These are phyloP conservation scores for Aureobasidium vineae DNA, from an alignment of 2,329 filamentous ascomycete genomes.

Conservation along the genomic window DNA sequence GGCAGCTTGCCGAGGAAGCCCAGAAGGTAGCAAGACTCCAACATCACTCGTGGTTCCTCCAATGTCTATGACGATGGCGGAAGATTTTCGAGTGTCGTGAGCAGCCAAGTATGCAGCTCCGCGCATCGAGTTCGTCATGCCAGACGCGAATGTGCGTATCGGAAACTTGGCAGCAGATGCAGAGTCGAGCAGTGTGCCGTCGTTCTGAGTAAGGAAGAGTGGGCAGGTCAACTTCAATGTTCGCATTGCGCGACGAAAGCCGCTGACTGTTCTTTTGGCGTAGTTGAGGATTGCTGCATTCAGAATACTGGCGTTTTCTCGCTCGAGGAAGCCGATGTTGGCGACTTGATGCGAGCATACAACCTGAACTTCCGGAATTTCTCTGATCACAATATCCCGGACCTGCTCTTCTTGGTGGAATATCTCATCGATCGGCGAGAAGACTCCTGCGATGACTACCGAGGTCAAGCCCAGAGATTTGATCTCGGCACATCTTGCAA, in stretches of 20 bases:
- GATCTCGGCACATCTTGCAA: constrained; percentile 47
- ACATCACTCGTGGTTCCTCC: constrained; percentile 66
- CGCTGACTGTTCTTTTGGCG: constrained; percentile 47
- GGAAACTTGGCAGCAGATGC: constrained; percentile 49
- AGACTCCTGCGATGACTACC: constrained; percentile 58
- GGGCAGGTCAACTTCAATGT: constrained; percentile 49
- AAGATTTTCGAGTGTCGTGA: constrained; percentile 35
- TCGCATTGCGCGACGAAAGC: constrained; percentile 49
- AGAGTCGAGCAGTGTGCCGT: constrained; percentile 51
- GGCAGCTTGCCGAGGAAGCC: constrained; percentile 61
- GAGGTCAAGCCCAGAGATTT: constrained; percentile 46
- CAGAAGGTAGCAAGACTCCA: constrained; percentile 58
- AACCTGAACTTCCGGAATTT: constrained; percentile 50
- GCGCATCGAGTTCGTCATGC: constrained; percentile 55
- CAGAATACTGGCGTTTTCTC: constrained; percentile 53
- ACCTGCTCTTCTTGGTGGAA: constrained; percentile 54
- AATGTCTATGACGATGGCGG: constrained; percentile 60
- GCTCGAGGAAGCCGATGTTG: constrained; percentile 50
- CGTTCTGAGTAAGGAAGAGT: constrained; percentile 54
- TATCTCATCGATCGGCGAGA: constrained; percentile 57
- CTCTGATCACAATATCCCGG: constrained; percentile 48
- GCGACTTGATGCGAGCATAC: constrained; percentile 54
- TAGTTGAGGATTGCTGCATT: constrained; percentile 52
- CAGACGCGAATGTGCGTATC: constrained; percentile 53
- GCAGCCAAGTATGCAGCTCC: constrained; percentile 58